A percentile compares a stretch with the other conserved stretches of the same genome.
Conservation (phyloP, 202 grass and related monocot species). For the Thinopyrum obtusiflorum region DNA sequence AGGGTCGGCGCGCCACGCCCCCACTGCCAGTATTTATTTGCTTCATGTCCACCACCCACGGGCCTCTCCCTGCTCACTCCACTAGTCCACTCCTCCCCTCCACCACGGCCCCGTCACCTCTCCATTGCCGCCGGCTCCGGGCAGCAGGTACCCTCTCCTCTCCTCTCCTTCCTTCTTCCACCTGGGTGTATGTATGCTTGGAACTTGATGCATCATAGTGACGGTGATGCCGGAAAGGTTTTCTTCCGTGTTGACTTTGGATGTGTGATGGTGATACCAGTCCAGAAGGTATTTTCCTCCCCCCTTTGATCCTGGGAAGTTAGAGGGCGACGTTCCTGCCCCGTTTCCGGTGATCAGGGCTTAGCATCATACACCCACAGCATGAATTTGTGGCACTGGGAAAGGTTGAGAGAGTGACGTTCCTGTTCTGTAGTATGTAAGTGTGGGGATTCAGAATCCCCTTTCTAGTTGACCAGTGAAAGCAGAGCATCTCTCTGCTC, state of each 20-base stretch:
- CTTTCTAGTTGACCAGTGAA: background rate
- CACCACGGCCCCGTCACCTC: background rate
- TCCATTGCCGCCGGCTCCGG: background rate
- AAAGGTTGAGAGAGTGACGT: background rate
- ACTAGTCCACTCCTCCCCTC: constrained; percentile 5
- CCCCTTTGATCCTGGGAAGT: background rate
- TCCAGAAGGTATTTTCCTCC: background rate
- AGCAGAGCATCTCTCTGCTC: background rate
- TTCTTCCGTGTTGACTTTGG: background rate
- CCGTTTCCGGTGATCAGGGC: background rate
- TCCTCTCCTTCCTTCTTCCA: background rate
- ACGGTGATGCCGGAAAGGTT: too few relatives aligned
- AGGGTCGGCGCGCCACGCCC: background rate
- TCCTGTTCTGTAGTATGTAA: background rate
- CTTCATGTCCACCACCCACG: background rate
- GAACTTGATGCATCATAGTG: background rate
- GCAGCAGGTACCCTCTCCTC: constrained; percentile 8
- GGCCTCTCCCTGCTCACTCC: background rate
- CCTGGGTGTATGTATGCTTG: background rate
- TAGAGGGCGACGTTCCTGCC: background rate
- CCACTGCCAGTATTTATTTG: constrained; percentile 38
- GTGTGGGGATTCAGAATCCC: background rate
- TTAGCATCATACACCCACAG: background rate
- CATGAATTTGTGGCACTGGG: background rate
- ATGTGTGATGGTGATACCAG: background rate